phyloP scores from a whole-genome alignment of 345 rosid genomes.

The Jatropha curcas region DNA sequence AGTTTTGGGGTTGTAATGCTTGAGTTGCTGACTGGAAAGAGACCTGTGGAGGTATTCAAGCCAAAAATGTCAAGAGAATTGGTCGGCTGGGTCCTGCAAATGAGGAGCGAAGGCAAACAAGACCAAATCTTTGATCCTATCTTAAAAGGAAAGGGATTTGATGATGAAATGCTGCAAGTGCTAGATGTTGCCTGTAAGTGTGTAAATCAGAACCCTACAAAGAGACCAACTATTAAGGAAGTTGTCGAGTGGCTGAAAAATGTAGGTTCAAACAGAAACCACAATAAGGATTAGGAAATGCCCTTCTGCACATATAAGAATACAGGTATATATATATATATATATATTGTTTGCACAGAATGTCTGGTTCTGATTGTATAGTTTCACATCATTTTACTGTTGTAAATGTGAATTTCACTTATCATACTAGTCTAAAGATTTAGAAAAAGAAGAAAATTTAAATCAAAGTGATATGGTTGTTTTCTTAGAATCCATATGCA shows the following conservation, averaged over 20 bases:
- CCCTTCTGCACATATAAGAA: constrained; percentile 13
- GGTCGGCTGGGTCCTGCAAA: constrained; percentile 42
- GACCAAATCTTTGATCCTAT: constrained; percentile 40
- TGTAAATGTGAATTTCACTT: constrained; percentile 30
- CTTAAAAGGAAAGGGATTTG: constrained; percentile 43
- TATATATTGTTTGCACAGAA: constrained; percentile 34
- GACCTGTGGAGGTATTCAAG: constrained; percentile 44
- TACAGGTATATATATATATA: constrained; percentile 12
- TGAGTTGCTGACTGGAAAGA: constrained; percentile 47
- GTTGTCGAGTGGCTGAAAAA: constrained; percentile 45
- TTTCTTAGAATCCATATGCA: not conserved
- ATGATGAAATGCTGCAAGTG: constrained; percentile 46
- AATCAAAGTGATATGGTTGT: not conserved
- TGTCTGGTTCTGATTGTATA: constrained; percentile 12
- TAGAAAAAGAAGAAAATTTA: not conserved
- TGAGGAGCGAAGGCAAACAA: constrained; percentile 43
- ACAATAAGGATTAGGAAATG: constrained; percentile 30
- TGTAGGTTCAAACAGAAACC: constrained; percentile 36
- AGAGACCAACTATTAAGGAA: constrained; percentile 45
- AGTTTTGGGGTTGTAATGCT: constrained; percentile 53
- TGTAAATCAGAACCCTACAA: constrained; percentile 40
- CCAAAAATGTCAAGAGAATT: constrained; percentile 46
- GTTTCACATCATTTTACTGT: constrained; percentile 19
- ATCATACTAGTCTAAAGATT: not conserved
- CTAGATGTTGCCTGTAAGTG: constrained; percentile 47